Base-by-base conservation (phyloP, 805 yeast genomes). In the Candida ovalis region DNA sequence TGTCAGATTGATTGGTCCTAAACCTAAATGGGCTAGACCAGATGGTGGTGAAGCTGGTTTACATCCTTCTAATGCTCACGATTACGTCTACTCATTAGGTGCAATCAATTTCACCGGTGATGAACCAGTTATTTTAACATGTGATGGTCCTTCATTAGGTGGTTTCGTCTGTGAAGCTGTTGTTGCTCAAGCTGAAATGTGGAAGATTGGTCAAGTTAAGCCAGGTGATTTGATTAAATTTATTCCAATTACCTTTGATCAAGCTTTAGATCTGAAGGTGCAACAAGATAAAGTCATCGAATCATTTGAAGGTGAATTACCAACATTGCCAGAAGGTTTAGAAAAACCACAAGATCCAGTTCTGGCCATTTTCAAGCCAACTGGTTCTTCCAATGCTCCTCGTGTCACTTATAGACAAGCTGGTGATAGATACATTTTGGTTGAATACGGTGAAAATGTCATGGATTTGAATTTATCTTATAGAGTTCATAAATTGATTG, bases 1-100 rank as follows among this genome's bases (percentile, higher is more conserved):
- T 65, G 96, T 92, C 32, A 81, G 98, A 63, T 75, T 92, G 57
- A 82, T 86, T 55, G 97, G 97, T 40, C 98, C 98, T 49, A 92
- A 90, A 68, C 99, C 98, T 12, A 77, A 80, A 62, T 94, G 98
- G 99, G 97, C 97, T 12, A 81, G 99, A 72, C 66, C 77, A 9
- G 96, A 90, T 65, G 99, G 98, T 70, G 99, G 98, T 51, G 96
- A 90, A 60, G 99, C 94, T 49, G 99, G 99, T 48, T 75, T 92
- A 62, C 99, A 92, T 72, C 99, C 99, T 43, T 90, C 97, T n/a
- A 92, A 92, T 69, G 91, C 96, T 39, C 98, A 92, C 65, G 99
- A 92, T 72, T 94, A 92, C 63, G 98, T 92, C 45, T 92, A 92
- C 67, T 89, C 98, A 0, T 72, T 90, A 45, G 98, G 99, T 59